Percentiles rank a stretch among this genome's conserved stretches.
Conservation (phyloP, 2,329 filamentous ascomycete genomes). For the Fusarium sp. region DNA sequence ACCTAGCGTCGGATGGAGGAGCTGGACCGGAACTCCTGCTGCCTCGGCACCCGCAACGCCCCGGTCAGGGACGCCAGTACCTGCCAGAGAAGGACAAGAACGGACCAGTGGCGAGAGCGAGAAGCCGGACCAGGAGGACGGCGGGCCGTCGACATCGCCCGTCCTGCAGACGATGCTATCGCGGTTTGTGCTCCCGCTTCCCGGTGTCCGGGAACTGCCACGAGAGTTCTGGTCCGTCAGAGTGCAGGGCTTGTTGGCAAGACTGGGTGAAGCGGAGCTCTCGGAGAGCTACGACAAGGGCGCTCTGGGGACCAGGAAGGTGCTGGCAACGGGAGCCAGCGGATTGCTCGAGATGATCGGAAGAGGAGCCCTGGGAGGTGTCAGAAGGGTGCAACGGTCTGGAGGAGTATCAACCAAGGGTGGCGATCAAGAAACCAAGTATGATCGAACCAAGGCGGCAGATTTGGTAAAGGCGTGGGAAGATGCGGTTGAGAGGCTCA, state of each 20-base stretch:
- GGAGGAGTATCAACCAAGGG: conserved; percentile 22
- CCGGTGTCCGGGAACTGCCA: conserved; percentile 75
- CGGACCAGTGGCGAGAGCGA: conserved; percentile 13
- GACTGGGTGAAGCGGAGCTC: conserved; percentile 77
- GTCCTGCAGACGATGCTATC: conserved; percentile 79
- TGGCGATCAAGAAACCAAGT: conserved; percentile 54
- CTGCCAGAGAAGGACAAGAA: conserved; percentile 29
- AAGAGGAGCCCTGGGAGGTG: conserved; percentile 76
- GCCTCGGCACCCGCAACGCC: conserved; percentile 49
- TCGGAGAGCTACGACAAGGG: conserved; percentile 90
- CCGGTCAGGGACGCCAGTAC: conserved; percentile 46
- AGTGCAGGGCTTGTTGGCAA: conserved; percentile 71
- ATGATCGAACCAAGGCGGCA: conserved; percentile 71
- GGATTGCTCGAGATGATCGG: conserved; percentile 79
- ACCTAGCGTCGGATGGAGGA: conserved; percentile 35
- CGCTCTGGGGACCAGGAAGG: conserved; percentile 80
- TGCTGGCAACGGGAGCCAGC: conserved; percentile 79
- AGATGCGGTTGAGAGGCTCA: conserved; percentile 74
- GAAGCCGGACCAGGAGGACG: conserved; percentile 46
- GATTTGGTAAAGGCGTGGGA: conserved; percentile 78
- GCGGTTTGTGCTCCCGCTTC: conserved; percentile 75
- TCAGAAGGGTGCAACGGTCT: conserved; percentile 32
- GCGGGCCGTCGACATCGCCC: conserved; percentile 68
- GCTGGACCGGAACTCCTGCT: conserved; percentile 44
- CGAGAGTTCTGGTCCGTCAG: conserved; percentile 77